A percentile compares a stretch with the other conserved stretches of the same genome.
phyloP scores from a whole-genome alignment of 176 grass and related monocot genomes.

The Oryza coarctata region DNA sequence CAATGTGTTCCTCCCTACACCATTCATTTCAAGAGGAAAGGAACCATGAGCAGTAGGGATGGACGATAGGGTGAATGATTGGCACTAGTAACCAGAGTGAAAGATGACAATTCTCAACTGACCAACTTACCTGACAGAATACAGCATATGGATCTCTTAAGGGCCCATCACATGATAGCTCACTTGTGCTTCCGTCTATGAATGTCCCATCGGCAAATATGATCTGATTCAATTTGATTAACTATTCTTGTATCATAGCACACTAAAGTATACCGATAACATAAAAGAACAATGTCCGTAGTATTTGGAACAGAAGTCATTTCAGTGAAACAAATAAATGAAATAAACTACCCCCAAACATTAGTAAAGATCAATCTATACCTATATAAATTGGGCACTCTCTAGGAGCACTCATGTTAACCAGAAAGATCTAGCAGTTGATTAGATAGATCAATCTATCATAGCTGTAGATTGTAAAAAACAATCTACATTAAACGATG shows the following conservation, averaged over 20 bases:
- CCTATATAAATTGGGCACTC: no score
- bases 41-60: not conserved
- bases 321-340: not conserved
- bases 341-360: not conserved
- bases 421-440: no score
- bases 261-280: not conserved
- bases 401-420: no score
- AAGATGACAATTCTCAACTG: not conserved
- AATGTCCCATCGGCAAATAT: constrained; percentile 96
- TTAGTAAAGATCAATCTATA: not conserved
- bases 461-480: no score
- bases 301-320: not conserved
- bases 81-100: not conserved
- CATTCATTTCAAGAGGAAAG: not conserved
- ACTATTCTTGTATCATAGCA: not conserved
- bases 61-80: not conserved
- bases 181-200: constrained; percentile 92
- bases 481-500: no score
- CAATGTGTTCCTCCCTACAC: constrained; percentile 90
- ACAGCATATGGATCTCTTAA: constrained; percentile 91
- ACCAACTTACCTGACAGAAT: constrained; percentile 86
- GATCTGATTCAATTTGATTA: constrained; percentile 57
- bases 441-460: no score
- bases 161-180: constrained; percentile 91
- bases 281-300: not conserved